Evolutionary conservation across 345 rosid species (phyloP).

Genomic region (Brassica incana): DNA sequence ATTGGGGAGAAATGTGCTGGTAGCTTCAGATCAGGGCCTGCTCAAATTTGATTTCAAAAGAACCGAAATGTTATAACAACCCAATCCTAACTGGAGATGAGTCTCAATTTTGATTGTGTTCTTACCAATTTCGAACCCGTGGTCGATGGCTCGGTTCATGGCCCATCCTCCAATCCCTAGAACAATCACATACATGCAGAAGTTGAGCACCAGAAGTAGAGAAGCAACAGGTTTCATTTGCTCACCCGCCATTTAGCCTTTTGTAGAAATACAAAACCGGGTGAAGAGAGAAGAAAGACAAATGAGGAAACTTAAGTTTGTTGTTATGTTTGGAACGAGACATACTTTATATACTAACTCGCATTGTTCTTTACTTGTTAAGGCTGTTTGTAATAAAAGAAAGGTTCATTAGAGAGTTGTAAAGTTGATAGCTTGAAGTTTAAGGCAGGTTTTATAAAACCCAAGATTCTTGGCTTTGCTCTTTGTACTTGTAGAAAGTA

Average conservation of each 20-base stretch:
- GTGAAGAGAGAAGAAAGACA: constrained; percentile 18
- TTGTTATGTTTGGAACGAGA: constrained; percentile 35
- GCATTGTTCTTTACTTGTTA: constrained; percentile 79
- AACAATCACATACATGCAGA: constrained; percentile 77
- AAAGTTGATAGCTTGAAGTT: constrained; percentile 61
- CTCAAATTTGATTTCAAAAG: constrained; percentile 10
- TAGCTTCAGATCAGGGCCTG: constrained; percentile 71
- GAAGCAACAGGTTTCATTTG: constrained; percentile 62
- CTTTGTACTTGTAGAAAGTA: constrained; percentile 37
- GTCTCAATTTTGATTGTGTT: not conserved
- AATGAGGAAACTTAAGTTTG: not conserved
- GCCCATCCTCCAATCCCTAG: constrained; percentile 92
- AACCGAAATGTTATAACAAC: not conserved
- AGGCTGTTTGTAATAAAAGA: constrained; percentile 48
- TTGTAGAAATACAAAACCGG: not conserved
- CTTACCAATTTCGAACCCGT: constrained; percentile 81
- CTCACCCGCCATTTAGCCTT: constrained; percentile 49
- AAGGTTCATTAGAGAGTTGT: constrained; percentile 47
- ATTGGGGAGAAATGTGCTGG: constrained; percentile 96
- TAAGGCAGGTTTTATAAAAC: constrained; percentile 48
- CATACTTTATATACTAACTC: constrained; percentile 30
- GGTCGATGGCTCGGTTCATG: constrained; percentile 76
- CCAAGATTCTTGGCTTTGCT: constrained; percentile 43
- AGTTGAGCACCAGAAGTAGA: constrained; percentile 66
- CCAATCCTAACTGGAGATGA: no score